phyloP scores from a whole-genome alignment of 2,329 filamentous ascomycete genomes.

The Colletotrichum sp. region DNA sequence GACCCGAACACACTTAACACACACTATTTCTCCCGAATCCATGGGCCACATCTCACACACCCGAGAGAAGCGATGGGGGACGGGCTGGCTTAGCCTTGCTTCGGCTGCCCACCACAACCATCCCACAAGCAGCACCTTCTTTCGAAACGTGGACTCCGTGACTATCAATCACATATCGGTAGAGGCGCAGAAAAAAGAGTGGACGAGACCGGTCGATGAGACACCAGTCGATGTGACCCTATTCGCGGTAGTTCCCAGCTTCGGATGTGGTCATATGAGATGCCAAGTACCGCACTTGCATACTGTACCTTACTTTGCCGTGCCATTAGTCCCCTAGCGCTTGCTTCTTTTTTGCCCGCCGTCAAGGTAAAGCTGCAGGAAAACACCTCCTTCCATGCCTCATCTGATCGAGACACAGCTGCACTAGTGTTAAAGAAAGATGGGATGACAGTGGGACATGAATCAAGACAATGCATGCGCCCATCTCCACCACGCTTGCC shows the following conservation, averaged over 20 bases:
- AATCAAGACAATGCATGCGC: constrained; percentile 7
- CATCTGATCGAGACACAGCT: background rate
- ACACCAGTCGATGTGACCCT: constrained; percentile 3
- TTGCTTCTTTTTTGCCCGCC: background rate
- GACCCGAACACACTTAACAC: background rate
- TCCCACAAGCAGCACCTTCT: background rate
- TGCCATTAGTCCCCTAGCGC: background rate
- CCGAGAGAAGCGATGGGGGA: background rate
- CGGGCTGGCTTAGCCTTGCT: background rate
- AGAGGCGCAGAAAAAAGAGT: background rate
- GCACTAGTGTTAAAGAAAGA: background rate
- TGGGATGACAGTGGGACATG: background rate
- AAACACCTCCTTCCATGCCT: background rate
- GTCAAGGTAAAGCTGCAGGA: background rate
- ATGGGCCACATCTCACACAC: background rate
- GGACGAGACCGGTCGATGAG: constrained; percentile 3
- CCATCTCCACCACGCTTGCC: background rate
- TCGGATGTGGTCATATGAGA: background rate
- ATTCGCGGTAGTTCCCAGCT: background rate
- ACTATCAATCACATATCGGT: constrained; percentile 4
- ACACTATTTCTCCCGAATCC: background rate
- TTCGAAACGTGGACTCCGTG: constrained; percentile 6
- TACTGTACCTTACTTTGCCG: background rate
- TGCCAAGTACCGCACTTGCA: background rate
- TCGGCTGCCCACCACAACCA: background rate